phyloP scores from a whole-genome alignment of 805 yeast genomes.

The Henningerozyma blattae region DNA sequence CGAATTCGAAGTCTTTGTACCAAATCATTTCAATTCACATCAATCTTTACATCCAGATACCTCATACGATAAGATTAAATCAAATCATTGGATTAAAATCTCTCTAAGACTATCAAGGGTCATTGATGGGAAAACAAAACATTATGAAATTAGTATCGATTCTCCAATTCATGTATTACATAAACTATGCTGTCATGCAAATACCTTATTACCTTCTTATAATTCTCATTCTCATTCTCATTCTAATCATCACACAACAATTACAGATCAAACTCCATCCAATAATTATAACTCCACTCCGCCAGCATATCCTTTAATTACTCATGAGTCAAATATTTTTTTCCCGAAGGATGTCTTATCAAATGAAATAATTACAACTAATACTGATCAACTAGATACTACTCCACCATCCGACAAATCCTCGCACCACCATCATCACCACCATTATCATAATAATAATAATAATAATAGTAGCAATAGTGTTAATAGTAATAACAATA shows the following conservation, averaged over 20 bases:
- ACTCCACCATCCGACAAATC: not conserved
- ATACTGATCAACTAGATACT: not conserved
- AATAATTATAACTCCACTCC: constrained; percentile 3
- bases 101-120: constrained; percentile 62
- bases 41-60: constrained; percentile 74
- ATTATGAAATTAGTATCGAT: constrained; percentile 85
- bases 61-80: constrained; percentile 59
- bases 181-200: constrained; percentile 65
- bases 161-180: constrained; percentile 80
- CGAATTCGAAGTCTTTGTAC: constrained; percentile 74
- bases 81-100: constrained; percentile 90
- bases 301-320: constrained; percentile 2
- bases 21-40: constrained; percentile 46
- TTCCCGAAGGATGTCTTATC: constrained; percentile 26
- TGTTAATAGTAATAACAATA: no score
- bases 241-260: not conserved
- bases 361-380: no score
- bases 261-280: not conserved
- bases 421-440: constrained; percentile 10
- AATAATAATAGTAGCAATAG: not conserved
- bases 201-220: constrained; percentile 65
- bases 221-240: constrained; percentile 20
- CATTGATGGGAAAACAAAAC: constrained; percentile 59
- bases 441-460: constrained; percentile 11
- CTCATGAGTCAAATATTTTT: constrained; percentile 25